Evolutionary conservation across 2,329 filamentous ascomycete species (phyloP).

Genomic region (Aspergillus luchuensis): DNA sequence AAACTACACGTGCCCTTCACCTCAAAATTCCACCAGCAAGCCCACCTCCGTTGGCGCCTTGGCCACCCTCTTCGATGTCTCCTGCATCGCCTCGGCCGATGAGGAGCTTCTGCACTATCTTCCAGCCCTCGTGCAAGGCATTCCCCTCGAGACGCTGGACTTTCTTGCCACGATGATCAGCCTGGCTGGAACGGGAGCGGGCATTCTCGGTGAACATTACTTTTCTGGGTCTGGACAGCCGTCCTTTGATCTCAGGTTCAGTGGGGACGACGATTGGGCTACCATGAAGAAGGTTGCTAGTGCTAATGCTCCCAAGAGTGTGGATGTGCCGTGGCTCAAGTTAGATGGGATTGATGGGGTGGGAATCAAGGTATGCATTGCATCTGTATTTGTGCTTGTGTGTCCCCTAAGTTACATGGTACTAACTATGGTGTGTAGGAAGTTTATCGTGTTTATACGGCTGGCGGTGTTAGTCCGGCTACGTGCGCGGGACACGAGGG

Average conservation of each 20-base stretch:
- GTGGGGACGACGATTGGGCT: constrained; percentile 30
- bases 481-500: constrained; percentile 36
- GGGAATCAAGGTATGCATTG: constrained; percentile 33
- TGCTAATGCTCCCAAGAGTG: constrained; percentile 28
- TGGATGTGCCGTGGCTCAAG: constrained; percentile 39
- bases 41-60: constrained; percentile 48
- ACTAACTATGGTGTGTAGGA: constrained; percentile 30
- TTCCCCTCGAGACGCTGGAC: constrained; percentile 32
- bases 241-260: constrained; percentile 35
- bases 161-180: constrained; percentile 25
- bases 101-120: constrained; percentile 33
- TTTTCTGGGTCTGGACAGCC: constrained; percentile 32
- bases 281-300: constrained; percentile 30
- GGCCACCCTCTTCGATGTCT: constrained; percentile 50
- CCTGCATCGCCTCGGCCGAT: constrained; percentile 38
- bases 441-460: constrained; percentile 45
- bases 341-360: constrained; percentile 30
- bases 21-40: constrained; percentile 12
- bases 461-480: constrained; percentile 37
- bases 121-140: constrained; percentile 21
- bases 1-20: constrained; percentile 51
- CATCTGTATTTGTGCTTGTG: too few species aligned
- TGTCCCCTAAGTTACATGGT: not conserved
- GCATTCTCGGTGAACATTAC: constrained; percentile 43
- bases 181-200: constrained; percentile 15